Percentiles rank a stretch among this genome's conserved stretches.
Conservation (phyloP, 2,329 filamentous ascomycete species). For the Clarireedia monteithiana region DNA sequence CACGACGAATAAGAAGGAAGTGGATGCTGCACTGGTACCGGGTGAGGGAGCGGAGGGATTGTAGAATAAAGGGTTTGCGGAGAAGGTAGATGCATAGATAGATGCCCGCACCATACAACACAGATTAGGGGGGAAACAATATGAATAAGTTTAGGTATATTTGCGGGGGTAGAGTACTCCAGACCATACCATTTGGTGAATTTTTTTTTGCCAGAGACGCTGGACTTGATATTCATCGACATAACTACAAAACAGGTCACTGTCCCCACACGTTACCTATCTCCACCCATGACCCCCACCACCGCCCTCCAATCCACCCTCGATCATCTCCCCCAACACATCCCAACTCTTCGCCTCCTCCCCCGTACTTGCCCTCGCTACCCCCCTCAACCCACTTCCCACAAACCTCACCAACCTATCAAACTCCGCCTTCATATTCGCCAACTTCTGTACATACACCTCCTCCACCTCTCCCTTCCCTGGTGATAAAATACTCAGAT, state of each 20-base stretch:
- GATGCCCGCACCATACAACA: no score
- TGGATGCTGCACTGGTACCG: conserved; percentile 34
- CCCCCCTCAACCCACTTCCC: conserved; percentile 61
- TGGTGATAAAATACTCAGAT: conserved; percentile 32
- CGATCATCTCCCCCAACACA: conserved; percentile 71
- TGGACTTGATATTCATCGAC: no score
- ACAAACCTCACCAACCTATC: conserved; percentile 62
- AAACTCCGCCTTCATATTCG: conserved; percentile 53
- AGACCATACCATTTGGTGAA: no score
- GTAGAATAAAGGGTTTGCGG: conserved; percentile 48
- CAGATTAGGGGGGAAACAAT: no score
- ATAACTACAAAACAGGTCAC: no score
- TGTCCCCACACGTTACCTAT: not conserved
- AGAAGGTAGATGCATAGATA: conserved; percentile 26
- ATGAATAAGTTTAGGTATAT: no score
- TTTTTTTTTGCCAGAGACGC: no score
- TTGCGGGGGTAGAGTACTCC: no score
- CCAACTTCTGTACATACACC: conserved; percentile 46
- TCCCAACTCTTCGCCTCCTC: conserved; percentile 56
- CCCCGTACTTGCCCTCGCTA: conserved; percentile 67
- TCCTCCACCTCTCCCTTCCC: conserved; percentile 23
- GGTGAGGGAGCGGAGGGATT: conserved; percentile 44
- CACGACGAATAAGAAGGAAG: conserved; percentile 13
- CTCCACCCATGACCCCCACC: not conserved
- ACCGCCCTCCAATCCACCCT: conserved; percentile 36